phyloP scores from a whole-genome alignment of 2,329 filamentous ascomycete genomes.

The Aureobasidium sp. region DNA sequence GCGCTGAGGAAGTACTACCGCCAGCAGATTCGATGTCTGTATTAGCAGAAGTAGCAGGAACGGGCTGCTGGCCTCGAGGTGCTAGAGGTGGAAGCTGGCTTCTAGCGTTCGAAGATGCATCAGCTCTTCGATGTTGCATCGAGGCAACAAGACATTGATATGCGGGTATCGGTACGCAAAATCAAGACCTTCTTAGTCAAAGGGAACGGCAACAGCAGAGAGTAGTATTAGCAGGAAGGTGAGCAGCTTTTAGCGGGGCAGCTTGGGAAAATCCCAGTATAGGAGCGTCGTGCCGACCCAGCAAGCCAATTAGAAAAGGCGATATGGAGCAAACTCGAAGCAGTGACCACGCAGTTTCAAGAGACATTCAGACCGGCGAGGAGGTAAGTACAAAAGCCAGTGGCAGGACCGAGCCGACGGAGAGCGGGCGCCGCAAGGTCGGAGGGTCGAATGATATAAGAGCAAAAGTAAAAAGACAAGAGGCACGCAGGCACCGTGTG shows the following conservation, averaged over 20 bases:
- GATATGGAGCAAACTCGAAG: conserved; percentile 9
- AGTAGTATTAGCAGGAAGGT: conserved; percentile 9
- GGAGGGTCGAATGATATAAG: conserved; percentile 8
- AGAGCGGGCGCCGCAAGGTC: neutral
- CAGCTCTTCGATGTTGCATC: conserved; percentile 19
- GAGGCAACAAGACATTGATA: conserved; percentile 16
- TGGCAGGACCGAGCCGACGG: neutral
- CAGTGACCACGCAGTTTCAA: conserved; percentile 14
- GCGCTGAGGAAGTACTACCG: conserved; percentile 7
- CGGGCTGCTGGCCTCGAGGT: conserved; percentile 21
- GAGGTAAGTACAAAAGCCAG: neutral
- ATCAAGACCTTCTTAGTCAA: conserved; percentile 10
- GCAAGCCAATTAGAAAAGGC: conserved; percentile 12
- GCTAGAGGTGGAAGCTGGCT: conserved; percentile 29
- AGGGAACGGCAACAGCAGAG: conserved; percentile 4
- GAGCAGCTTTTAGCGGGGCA: conserved; percentile 16
- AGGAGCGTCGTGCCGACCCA: conserved; percentile 22
- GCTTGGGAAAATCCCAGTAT: conserved; percentile 17
- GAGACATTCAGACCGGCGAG: conserved; percentile 8
- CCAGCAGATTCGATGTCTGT: conserved; percentile 14
- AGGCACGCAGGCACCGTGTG: neutral
- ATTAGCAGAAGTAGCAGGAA: conserved; percentile 10
- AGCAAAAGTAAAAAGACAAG: conserved; percentile 7
- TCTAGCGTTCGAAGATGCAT: conserved; percentile 21
- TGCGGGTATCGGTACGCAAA: conserved; percentile 10